phyloP scores from a whole-genome alignment of 495 filamentous ascomycete species.

The Aspergillus avenaceus region DNA sequence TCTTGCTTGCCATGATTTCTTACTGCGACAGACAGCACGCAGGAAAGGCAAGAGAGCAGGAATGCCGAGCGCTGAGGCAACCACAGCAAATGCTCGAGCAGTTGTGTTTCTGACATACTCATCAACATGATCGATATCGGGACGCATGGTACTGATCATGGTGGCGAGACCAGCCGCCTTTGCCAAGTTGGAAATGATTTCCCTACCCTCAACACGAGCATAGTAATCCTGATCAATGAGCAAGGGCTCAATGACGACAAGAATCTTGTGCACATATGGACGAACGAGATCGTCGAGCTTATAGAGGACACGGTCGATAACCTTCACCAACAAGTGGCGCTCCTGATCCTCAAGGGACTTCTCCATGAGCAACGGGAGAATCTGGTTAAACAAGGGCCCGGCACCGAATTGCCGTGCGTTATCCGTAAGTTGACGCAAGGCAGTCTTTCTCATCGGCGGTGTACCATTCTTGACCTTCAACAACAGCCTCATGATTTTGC shows the following conservation, averaged over 20 bases:
- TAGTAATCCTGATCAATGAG: conserved; percentile 99
- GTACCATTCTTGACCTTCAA: conserved; percentile 99
- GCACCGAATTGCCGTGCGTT: conserved; percentile 97
- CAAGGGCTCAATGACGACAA: conserved; percentile 97
- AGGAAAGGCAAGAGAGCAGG: conserved; percentile 93
- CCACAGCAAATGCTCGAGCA: conserved; percentile 93
- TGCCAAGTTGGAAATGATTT: conserved; percentile 96
- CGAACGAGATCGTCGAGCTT: conserved; percentile 97
- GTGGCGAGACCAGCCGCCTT: conserved; percentile 97
- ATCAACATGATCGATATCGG: conserved; percentile 97
- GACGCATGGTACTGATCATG: conserved; percentile 99
- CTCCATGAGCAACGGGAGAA: conserved; percentile 96
- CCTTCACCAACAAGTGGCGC: conserved; percentile 96
- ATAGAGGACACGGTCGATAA: conserved; percentile 97
- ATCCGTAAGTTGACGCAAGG: conserved; percentile 95
- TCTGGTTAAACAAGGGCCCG: conserved; percentile 94
- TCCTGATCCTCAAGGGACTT: conserved; percentile 98
- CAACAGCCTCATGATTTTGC: conserved; percentile 96
- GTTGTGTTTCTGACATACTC: conserved; percentile 99
- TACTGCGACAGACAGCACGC: conserved; percentile 90
- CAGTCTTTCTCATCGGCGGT: conserved; percentile 98
- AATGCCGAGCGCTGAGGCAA: conserved; percentile 94
- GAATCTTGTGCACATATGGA: conserved; percentile 95
- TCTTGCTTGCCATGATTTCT: conserved; percentile 97
- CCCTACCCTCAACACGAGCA: conserved; percentile 94